Base-by-base conservation (phyloP, 2,329 filamentous ascomycete genomes). In the Ceratocystis ficicola region DNA sequence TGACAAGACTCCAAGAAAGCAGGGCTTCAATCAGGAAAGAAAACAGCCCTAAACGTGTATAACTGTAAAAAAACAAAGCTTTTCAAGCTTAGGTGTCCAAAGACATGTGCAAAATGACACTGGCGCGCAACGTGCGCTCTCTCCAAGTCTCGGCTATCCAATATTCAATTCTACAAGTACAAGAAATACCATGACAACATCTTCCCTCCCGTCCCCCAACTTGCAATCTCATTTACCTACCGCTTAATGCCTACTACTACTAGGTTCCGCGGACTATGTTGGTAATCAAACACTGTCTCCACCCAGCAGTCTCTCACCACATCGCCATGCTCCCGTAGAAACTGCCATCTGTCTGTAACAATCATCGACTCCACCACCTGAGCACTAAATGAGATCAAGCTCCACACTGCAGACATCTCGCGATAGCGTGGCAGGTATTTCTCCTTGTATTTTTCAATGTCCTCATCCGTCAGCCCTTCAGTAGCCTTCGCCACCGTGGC, bases 331-430 rank as follows among this genome's bases (percentile, higher is more conserved):
- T 99, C 93, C 67, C 79, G 82, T 70, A 99, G 77, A 76, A 87
- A 99, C 68, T 89, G 77, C 89, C 90, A 99, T 59, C 94, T 82
- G 78, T 99, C 94, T 59, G 87, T 84, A 63, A 95, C 90, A 71
- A 99, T 93, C 67, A 95, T 78, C 41, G 90, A 90, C 78, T 99
- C 94, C 1, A 95, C 86, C 3, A 96, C 87, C 22, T 85, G 85
- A 2, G 93, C 92, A 74, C 90, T 95, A 72, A 96, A 96, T 0
- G 94, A 92, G 93, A 99, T 99, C 71, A 99, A 75, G 70, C 85
- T 90, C 94, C 94, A 99, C 67, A 95, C 84, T 6, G 95, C 82
- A 72, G 88, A 90, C 48, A 99, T 77, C 72, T 96, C 88, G 71
- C 90, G 88, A 77, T 88, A 90, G 65, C 87, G 80, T 48, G 80